These are phyloP conservation scores for Colletotrichum spinosum DNA, from an alignment of 2,329 filamentous ascomycete species.

Conservation along the genomic window DNA sequence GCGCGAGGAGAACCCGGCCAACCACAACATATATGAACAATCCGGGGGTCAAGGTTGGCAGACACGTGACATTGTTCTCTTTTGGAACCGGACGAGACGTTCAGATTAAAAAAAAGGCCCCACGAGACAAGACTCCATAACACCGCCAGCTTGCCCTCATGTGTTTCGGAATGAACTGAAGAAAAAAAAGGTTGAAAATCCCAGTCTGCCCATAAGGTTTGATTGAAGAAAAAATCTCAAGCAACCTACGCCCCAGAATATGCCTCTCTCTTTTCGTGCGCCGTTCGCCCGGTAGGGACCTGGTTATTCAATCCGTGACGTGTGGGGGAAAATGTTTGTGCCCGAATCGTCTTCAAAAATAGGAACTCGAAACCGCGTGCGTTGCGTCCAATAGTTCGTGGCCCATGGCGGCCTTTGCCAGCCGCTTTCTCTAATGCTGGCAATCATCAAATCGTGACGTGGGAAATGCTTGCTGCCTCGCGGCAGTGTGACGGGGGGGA, in stretches of 20 bases:
- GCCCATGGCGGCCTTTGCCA: slow-evolving; percentile 32
- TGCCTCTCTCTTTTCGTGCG: slow-evolving; percentile 39
- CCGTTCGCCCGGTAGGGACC: slow-evolving; percentile 37
- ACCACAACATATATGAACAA: slow-evolving; percentile 30
- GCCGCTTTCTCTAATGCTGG: slow-evolving; percentile 37
- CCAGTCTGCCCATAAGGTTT: slow-evolving; percentile 36
- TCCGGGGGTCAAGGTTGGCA: slow-evolving; percentile 26
- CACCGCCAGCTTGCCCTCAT: slow-evolving; percentile 38
- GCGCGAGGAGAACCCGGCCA: slow-evolving; percentile 22
- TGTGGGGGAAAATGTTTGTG: slow-evolving; percentile 25
- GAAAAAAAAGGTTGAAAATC: slow-evolving; percentile 28
- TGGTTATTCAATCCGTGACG: slow-evolving; percentile 35
- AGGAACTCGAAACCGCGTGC: slow-evolving; percentile 37
- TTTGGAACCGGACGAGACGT: slow-evolving; percentile 28
- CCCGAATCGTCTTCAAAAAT: slow-evolving; percentile 37
- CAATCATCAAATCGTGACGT: slow-evolving; percentile 39
- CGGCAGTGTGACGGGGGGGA: slow-evolving; percentile 16
- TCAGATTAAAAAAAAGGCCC: slow-evolving; percentile 28
- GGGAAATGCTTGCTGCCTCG: slow-evolving; percentile 36
- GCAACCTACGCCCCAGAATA: slow-evolving; percentile 37
- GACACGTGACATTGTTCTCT: slow-evolving; percentile 36
- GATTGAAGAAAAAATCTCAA: slow-evolving; percentile 30
- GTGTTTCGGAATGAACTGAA: slow-evolving; percentile 34
- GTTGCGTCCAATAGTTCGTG: slow-evolving; percentile 37
- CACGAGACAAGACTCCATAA: slow-evolving; percentile 34